Conservation (phyloP, 495 filamentous ascomycete species). For the Ramalina peruviana region DNA sequence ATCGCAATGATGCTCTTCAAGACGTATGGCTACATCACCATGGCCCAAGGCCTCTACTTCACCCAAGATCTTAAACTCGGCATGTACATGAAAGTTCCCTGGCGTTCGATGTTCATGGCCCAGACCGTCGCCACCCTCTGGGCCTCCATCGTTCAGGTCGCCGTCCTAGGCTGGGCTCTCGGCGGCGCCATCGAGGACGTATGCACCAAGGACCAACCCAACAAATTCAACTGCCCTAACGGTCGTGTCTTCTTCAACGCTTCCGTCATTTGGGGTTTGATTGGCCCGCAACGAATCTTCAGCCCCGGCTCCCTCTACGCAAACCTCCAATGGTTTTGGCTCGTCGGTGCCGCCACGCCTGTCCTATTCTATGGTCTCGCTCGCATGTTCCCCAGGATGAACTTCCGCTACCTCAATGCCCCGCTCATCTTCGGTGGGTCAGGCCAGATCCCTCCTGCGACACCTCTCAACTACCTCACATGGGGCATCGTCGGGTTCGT, state of each 20-base stretch:
- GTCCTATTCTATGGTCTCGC: constrained; percentile 32
- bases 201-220: constrained; percentile 34
- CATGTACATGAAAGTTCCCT: constrained; percentile 57
- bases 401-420: constrained; percentile 30
- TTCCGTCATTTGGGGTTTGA: constrained; percentile 41
- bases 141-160: constrained; percentile 45
- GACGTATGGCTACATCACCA: constrained; percentile 44
- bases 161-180: constrained; percentile 48
- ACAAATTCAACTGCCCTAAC: constrained; percentile 46
- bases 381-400: constrained; percentile 27
- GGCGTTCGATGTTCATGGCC: constrained; percentile 41
- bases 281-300: constrained; percentile 39
- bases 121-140: constrained; percentile 43
- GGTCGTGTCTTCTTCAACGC: constrained; percentile 47
- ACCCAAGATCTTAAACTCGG: constrained; percentile 39
- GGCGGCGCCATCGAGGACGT: constrained; percentile 35
- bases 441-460: constrained; percentile 35
- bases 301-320: constrained; percentile 33
- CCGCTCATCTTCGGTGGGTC: constrained; percentile 36
- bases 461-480: constrained; percentile 39
- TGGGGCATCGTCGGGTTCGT: constrained; percentile 55
- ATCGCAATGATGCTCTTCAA: constrained; percentile 52
- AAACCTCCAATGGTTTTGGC: constrained; percentile 35
- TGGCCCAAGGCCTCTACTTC: constrained; percentile 42
- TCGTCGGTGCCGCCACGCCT: constrained; percentile 33